A percentile compares a stretch with the other conserved stretches of the same genome.
phyloP scores from a whole-genome alignment of 2,329 filamentous ascomycete species.

The Lasiodiplodia citricola region DNA sequence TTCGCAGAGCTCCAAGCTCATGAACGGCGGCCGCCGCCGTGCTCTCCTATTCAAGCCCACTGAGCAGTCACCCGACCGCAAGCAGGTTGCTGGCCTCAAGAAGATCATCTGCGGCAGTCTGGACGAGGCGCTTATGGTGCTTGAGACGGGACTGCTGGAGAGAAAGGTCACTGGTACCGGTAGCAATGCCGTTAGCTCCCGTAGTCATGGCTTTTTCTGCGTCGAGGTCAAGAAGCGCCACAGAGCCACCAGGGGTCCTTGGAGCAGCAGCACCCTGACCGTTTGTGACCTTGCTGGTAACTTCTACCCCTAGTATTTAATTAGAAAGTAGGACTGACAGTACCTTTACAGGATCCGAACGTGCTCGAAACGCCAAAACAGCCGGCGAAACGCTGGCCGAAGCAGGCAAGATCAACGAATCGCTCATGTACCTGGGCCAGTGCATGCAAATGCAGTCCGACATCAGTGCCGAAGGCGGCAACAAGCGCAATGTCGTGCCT shows the following conservation, averaged over 20 bases:
- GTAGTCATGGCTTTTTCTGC: slow-evolving; percentile 95
- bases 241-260: slow-evolving; percentile 62
- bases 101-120: slow-evolving; percentile 87
- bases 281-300: slow-evolving; percentile 87
- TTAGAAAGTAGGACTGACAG: slow-evolving; percentile 31
- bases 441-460: slow-evolving; percentile 96
- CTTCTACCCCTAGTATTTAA: slow-evolving; percentile 26
- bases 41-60: slow-evolving; percentile 91
- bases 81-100: slow-evolving; percentile 87
- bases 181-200: slow-evolving; percentile 88
- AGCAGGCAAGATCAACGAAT: slow-evolving; percentile 98
- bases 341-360: slow-evolving; percentile 69
- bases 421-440: slow-evolving; percentile 96
- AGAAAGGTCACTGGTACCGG: slow-evolving; percentile 87
- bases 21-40: slow-evolving; percentile 65
- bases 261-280: slow-evolving; percentile 80
- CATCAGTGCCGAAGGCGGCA: slow-evolving; percentile 67
- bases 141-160: slow-evolving; percentile 88
- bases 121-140: slow-evolving; percentile 83
- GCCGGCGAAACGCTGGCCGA: slow-evolving; percentile 90
- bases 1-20: slow-evolving; percentile 58
- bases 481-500: slow-evolving; percentile 75
- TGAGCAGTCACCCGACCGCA: slow-evolving; percentile 85
- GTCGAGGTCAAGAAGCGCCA: slow-evolving; percentile 89
- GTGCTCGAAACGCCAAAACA: slow-evolving; percentile 91